These are phyloP conservation scores for Caulochytrium protostelioides DNA, from an alignment of 371 early-diverging fungal genomes.

Conservation along the genomic window DNA sequence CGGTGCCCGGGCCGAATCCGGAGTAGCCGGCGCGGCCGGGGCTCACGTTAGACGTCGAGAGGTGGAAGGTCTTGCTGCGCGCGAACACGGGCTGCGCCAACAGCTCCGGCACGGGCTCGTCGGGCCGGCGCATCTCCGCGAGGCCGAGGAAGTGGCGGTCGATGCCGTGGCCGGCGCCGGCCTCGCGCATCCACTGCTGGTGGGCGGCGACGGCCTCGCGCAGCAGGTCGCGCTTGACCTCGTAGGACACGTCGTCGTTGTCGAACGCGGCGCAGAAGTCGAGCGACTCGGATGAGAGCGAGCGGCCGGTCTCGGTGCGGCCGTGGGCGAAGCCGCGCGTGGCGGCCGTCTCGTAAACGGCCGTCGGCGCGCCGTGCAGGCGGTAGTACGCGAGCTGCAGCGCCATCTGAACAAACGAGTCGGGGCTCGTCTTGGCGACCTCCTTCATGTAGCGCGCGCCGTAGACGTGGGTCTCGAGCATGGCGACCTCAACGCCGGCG, in stretches of 20 bases:
- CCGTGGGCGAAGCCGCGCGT: constrained; percentile 54
- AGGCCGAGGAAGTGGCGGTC: constrained; percentile 66
- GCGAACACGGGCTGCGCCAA: not conserved
- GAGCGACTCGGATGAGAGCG: constrained; percentile 40
- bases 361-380: constrained; percentile 28
- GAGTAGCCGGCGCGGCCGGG: constrained; percentile 49
- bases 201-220: constrained; percentile 38
- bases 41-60: constrained; percentile 48
- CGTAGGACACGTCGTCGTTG: constrained; percentile 29
- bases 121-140: constrained; percentile 1
- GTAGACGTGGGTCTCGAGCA: constrained; percentile 44
- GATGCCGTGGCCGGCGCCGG: constrained; percentile 44
- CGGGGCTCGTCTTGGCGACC: constrained; percentile 42
- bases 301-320: constrained; percentile 63
- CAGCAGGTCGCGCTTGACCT: constrained; percentile 32
- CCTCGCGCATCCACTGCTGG: constrained; percentile 36
- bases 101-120: not conserved
- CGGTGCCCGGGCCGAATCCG: constrained; percentile 50
- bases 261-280: constrained; percentile 41
- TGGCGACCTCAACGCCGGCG: constrained; percentile 40
- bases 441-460: constrained; percentile 66
- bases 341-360: constrained; percentile 51
- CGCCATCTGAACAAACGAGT: constrained; percentile 57
- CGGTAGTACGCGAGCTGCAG: constrained; percentile 53
- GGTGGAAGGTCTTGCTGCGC: constrained; percentile 24